phyloP scores from a whole-genome alignment of 2,329 filamentous ascomycete species.

The Immersiporthe knoxdaviesiana region DNA sequence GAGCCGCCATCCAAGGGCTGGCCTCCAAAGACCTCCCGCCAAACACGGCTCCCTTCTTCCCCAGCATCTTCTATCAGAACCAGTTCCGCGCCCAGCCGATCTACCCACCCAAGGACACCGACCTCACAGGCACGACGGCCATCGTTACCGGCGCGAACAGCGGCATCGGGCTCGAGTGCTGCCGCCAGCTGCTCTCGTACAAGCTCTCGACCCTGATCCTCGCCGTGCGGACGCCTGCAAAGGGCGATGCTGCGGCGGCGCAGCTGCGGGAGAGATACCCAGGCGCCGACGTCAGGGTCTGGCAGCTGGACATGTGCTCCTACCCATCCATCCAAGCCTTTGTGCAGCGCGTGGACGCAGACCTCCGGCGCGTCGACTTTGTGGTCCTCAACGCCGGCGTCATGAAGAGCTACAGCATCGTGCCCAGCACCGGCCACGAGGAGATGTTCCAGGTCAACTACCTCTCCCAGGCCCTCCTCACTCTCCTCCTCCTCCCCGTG shows the following conservation, averaged over 20 bases:
- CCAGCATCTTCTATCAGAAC: conserved; percentile 13
- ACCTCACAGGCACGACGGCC: conserved; percentile 37
- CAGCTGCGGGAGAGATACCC: conserved; percentile 36
- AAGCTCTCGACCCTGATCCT: conserved; percentile 49
- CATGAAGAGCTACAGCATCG: not conserved
- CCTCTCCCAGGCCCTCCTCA: conserved; percentile 31
- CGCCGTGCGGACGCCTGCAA: conserved; percentile 47
- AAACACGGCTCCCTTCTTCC: conserved; percentile 5
- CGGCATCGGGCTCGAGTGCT: conserved; percentile 44
- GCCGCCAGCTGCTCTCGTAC: conserved; percentile 40
- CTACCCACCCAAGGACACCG: conserved; percentile 36
- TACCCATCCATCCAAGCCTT: conserved; percentile 21
- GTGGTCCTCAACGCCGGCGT: conserved; percentile 43
- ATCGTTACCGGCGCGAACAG: conserved; percentile 45
- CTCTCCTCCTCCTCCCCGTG: conserved; percentile 30
- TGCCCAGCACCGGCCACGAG: conserved; percentile 29
- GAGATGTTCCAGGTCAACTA: conserved; percentile 32
- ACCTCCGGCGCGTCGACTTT: conserved; percentile 44
- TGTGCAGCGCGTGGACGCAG: conserved; percentile 32
- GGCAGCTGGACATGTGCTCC: conserved; percentile 20
- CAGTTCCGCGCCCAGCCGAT: conserved; percentile 34
- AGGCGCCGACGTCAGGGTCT: conserved; percentile 5
- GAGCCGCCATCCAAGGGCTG: not conserved
- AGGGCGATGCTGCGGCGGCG: conserved; percentile 47
- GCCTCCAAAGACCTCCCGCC: conserved; percentile 7